Evolutionary conservation across 2,329 filamentous ascomycete genomes (phyloP), one percentile per base, ranked within the genome.

Genomic region (Fusarium nisikadoi): DNA sequence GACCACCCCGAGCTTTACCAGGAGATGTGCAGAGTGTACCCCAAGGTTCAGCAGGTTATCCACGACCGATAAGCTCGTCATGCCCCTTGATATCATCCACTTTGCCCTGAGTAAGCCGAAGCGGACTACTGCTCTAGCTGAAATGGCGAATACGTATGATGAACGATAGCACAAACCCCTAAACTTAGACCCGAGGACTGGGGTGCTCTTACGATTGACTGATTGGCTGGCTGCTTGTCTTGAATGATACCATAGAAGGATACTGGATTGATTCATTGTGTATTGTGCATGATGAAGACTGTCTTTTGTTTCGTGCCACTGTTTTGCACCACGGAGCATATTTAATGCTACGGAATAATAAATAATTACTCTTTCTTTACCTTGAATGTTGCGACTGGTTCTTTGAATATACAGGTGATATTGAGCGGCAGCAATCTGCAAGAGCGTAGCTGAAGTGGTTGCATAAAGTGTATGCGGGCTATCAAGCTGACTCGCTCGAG

Each of bases 1-100:
- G 91, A 96, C 62, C 95, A 97, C 80, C 90, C 91, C 0, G 94
- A 97, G 68, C 83, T 98, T 50, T 98, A 95, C 80, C 84, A 90
- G 20, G 87, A 89, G 69, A 92, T 98, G 90, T 86, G 97, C 3
- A 83, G 87, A 56, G 91, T 97, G 19, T 98, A 97, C 79, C 95
- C 95, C 12, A 89, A 92, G 70, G 92, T 97, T 8, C 93, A 96
- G 83, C 85, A 92, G 76, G 91, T 92, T 27, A 93, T 96, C 66
- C 91, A 68, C 8, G 68, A 76, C 13, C 62, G 62, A 14, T 77
- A 31, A 74, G 27, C n/a, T 16, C 17, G 3, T 2, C 2, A 35
- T 25, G 17, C 12, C 25, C 14, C 12, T 25, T 33, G 2, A 19
- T 14, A 23, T 14, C 16, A 7, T 25, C 29, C 6, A 11, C 0